phyloP scores from a whole-genome alignment of 345 rosid genomes.

The Lepidium didymum region DNA sequence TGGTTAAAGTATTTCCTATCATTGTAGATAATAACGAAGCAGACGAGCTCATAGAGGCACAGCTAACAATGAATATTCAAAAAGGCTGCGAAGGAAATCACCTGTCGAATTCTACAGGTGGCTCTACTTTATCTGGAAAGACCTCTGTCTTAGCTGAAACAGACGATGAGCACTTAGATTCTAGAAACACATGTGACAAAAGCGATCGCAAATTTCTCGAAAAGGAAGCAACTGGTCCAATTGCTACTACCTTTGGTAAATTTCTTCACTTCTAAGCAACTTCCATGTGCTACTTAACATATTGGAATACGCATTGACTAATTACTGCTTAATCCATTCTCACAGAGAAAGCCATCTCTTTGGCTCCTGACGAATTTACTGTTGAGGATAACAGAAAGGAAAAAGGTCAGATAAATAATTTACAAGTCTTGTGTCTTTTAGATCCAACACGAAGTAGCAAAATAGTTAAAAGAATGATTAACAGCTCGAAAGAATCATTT shows the following conservation, averaged over 20 bases:
- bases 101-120: neutral
- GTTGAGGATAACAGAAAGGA: neutral
- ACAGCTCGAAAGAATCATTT: neutral
- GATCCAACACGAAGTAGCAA: neutral
- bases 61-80: neutral
- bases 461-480: neutral
- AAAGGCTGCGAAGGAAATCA: neutral
- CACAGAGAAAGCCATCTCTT: slow-evolving; percentile 1
- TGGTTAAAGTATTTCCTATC: neutral
- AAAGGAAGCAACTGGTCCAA: neutral
- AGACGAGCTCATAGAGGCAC: neutral
- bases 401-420: slow-evolving; percentile 4
- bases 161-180: neutral
- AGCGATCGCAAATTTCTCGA: neutral
- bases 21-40: neutral
- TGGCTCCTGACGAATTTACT: neutral
- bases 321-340: neutral
- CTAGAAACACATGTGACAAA: neutral
- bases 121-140: neutral
- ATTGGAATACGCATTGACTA: neutral
- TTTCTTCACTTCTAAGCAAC: neutral
- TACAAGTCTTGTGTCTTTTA: neutral
- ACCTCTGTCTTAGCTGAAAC: neutral
- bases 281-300: neutral
- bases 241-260: slow-evolving; percentile 5